Percentiles rank a stretch among this genome's conserved stretches.
These are phyloP conservation scores for Phytophthora ramorum DNA, from an alignment of 352 stramenopile species.

Conservation along the genomic window DNA sequence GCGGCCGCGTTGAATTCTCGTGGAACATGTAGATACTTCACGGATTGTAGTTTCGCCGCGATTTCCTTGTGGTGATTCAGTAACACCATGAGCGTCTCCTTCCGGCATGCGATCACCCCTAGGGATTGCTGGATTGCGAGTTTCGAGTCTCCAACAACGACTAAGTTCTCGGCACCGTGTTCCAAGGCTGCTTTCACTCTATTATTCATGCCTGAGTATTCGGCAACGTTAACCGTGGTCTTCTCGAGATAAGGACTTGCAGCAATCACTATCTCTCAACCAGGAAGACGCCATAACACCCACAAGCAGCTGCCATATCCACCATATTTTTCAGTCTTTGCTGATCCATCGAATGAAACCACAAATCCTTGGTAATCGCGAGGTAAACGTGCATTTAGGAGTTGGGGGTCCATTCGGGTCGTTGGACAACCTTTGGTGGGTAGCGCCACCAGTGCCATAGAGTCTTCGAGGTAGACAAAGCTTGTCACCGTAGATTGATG, in stretches of 20 bases:
- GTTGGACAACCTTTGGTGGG: background rate
- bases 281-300: background rate
- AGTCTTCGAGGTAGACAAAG: background rate
- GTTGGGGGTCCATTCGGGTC: background rate
- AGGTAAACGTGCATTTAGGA: background rate
- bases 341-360: background rate
- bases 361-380: background rate
- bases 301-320: background rate
- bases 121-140: constrained; percentile 20
- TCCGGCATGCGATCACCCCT: constrained; percentile 16
- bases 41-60: background rate
- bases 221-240: constrained; percentile 32
- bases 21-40: constrained; percentile 5
- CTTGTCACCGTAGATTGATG: background rate
- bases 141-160: constrained; percentile 7
- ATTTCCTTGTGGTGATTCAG: constrained; percentile 6
- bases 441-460: background rate
- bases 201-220: constrained; percentile 28
- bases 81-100: constrained; percentile 8
- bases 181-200: constrained; percentile 2
- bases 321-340: background rate
- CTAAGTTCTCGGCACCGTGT: constrained; percentile 1
- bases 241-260: background rate
- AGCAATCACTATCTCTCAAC: background rate
- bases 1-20: constrained; percentile 2